Base-by-base conservation (phyloP, 192 early-diverging fungal species). In the Diversispora eburnea region DNA sequence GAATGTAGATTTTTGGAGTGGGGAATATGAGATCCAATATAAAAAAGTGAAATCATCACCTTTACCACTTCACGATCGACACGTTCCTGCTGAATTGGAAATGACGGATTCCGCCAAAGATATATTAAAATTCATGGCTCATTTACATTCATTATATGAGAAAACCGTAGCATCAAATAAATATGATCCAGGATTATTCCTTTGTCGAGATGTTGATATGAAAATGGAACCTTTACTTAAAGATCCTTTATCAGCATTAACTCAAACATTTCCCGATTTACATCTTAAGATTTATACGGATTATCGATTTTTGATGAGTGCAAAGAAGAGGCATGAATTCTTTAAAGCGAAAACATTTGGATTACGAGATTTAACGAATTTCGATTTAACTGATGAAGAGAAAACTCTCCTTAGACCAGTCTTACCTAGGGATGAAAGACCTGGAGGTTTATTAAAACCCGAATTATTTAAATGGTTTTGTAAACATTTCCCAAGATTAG, bases 1-100 rank as follows among this genome's bases (percentile, higher is more conserved):
- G 4, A 54, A 54, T 4, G 10, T 17, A 54, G n/a, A 54, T 17
- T 54, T 54, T 54, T 54, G 51, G 51, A 54, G n/a, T 54, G 51
- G n/a, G 8, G 51, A 54, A 54, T 54, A 85, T 62, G 85, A 86
- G 3, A 81, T 92, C 42, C 84, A 77, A 20, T 93, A 80, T 76
- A 80, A 75, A 17, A 82, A 81, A n/a, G 85, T 86, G 46, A 74
- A 83, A 49, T 61, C 78, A 56, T 59, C 69, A 47, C 78, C 77
- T 65, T 74, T 48, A 9, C 59, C 39, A 54, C n/a, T 54, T 17
- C 51, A 10, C 12, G 51, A 54, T 17, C 51, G 12, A 3, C n/a
- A 54, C 12, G 6, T 54, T 54, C 51, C 51, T 54, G n/a, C 51
- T 10, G n/a, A 54, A 54, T 54, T 54, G n/a, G 51, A 17, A 13